A percentile compares a stretch with the other conserved stretches of the same genome.
Conservation (phyloP, 139 green algal genomes). For the Pleodorina starrii region DNA sequence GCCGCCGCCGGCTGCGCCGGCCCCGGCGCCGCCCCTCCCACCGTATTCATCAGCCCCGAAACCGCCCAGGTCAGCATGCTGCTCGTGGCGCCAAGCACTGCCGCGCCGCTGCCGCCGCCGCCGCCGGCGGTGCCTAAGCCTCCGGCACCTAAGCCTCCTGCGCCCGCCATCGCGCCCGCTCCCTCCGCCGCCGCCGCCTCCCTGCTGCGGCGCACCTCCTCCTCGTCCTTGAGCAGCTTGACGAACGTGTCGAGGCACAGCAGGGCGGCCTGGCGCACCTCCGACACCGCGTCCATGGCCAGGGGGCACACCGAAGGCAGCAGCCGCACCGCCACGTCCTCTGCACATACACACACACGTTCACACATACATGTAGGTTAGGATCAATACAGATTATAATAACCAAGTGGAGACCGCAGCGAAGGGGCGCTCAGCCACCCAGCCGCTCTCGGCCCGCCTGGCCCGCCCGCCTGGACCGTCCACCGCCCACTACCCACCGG, state of each 20-base stretch:
- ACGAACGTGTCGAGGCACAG: constrained; percentile 71
- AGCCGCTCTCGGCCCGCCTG: no score
- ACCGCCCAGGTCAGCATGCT: constrained; percentile 68
- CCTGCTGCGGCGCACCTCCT: constrained; percentile 4
- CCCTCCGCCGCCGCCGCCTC: constrained; percentile 35
- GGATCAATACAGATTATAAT: no score
- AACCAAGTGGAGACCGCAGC: no score
- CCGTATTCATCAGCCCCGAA: constrained; percentile 57
- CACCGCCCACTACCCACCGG: constrained; percentile 23
- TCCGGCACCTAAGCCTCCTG: no score
- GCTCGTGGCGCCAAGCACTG: constrained; percentile 16
- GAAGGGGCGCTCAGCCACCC: no score
- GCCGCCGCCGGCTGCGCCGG: not conserved
- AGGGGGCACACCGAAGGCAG: constrained; percentile 88
- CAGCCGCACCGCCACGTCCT: constrained; percentile 86
- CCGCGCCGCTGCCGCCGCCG: not conserved
- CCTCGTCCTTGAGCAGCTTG: constrained; percentile 46
- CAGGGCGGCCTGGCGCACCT: constrained; percentile 62
- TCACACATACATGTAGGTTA: no score
- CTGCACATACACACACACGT: constrained; percentile 46
- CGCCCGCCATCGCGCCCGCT: not conserved
- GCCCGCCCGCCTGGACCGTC: no score
- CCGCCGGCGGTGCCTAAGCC: no score
- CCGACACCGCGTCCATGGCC: constrained; percentile 81
- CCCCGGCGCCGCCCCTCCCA: constrained; percentile 5